Evolutionary conservation across 495 filamentous ascomycete genomes (phyloP), one percentile per base, ranked within the genome.

Genomic region (Daldinia vernicosa): DNA sequence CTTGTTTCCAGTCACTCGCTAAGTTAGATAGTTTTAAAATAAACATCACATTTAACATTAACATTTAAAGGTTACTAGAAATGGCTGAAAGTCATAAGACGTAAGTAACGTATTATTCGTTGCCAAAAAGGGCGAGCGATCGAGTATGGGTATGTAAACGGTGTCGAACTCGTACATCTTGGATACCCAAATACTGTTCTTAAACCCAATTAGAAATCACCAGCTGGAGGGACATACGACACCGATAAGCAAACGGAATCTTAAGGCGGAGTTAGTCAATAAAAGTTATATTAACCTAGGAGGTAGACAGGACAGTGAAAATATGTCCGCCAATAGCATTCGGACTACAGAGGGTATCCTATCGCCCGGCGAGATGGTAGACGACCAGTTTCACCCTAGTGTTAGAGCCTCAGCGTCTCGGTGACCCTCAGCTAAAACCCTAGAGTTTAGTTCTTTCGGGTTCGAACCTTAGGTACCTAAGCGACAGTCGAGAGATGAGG

Each of bases 111-210:
- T 35, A 35, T 12, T 35, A 33, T 11, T 33, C 2, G 30, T 33
- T 33, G 30, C 3, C 30, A 11, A 33, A 33, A 87, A 55, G 54
- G 74, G 27, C 54, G 71, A 15, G 69, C 47, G 24, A 47, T 74
- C 5, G 26, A 39, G 15, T 64, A 72, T 40, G 66, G 70, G 1
- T 63, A 73, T 60, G 61, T 80, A 27, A 68, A 68, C 17, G 75
- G 72, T 3, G 54, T 28, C 2, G 55, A 72, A 14, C 39, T 73
- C 3, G 43, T 43, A 53, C 43, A 77, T 27, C 75, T 84, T 0
- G 63, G 71, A 14, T 82, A 81, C 63, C 70, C 82, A 14, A 77
- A 76, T 22, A 81, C 78, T 5, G 78, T 83, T 33, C 32, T 33
- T 12, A 12, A 33, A 11, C 32, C 32, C 32, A 33, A 33, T 12